Base-by-base conservation (phyloP, 768 basidiomycete species). In the Lentinula guzmanii region DNA sequence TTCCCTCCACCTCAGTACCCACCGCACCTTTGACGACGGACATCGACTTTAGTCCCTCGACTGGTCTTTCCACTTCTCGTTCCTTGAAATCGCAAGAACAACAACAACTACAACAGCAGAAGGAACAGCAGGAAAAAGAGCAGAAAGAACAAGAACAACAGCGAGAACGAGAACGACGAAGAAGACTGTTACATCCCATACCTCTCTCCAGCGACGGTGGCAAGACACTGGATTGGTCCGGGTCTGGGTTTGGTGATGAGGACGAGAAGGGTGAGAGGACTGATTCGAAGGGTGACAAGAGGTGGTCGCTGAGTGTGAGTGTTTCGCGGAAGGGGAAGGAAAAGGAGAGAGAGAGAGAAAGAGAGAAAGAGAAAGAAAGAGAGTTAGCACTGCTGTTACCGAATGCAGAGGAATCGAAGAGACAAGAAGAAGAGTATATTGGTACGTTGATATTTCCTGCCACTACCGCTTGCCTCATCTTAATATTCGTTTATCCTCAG, bases 141-240 rank as follows among this genome's bases (percentile, higher is more conserved):
- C 9, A 39, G 37, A 8, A 13, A 8, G 37, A 39, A 39, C 37
- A 13, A 39, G 37, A 39, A 9, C 37, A 39, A 39, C 9, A 39
- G 13, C 37, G 13, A 39, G 37, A 39, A 5, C 37, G 13, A 39
- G 37, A 39, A 39, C 37, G 37, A 39, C 37, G 37, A 39, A 39
- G 37, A 13, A 39, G 37, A 1, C 13, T 39, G 37, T 13, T 67
- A 10, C 75, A 90, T 66, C 90, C 90, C 11, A 81, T 91, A 8
- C 90, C 90, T 0, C 72, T 81, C 5, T 90, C 89, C 7, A 77
- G 79, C 5, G 82, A 91, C 68, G 85, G 87, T 60, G 90, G 90
- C 5, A 74, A 76, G 31, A 88, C 88, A 1, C 72, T 91, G 39
- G 90, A 92, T 66, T 92, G 90, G 90, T 79, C 82, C n/a, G 78